Evolutionary conservation across 441 rosid species (phyloP).

Genomic region (Pelargonium exstipulatum): DNA sequence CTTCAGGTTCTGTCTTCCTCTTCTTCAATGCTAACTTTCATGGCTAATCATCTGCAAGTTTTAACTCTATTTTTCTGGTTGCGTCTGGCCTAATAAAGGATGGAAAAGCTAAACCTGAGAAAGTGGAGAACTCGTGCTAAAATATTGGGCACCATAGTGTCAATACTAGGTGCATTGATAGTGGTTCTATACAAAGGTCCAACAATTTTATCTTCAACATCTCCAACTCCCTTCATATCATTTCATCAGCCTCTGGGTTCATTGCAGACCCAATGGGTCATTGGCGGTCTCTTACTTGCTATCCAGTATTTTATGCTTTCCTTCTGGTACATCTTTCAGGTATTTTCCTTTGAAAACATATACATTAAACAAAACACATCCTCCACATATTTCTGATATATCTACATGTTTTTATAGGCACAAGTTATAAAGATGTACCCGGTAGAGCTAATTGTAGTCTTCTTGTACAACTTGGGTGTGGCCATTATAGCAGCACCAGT

Average conservation of each 20-base stretch:
- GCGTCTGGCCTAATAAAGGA: conserved; percentile 29
- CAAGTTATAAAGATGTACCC: conserved; percentile 38
- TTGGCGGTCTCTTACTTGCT: conserved; percentile 53
- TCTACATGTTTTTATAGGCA: conserved; percentile 29
- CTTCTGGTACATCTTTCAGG: conserved; percentile 75
- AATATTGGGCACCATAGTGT: conserved; percentile 26
- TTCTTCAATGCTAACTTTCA: not conserved
- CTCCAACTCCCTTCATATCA: conserved; percentile 9
- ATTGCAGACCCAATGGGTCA: conserved; percentile 38
- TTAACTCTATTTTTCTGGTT: not conserved
- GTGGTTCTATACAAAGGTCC: conserved; percentile 29
- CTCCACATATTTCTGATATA: not conserved
- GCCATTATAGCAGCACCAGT: conserved; percentile 8
- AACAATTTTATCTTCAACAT: conserved; percentile 13
- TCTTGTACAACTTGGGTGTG: not conserved
- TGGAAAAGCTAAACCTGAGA: conserved; percentile 51
- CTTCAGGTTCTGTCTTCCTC: conserved; percentile 12
- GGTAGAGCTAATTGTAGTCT: conserved; percentile 3
- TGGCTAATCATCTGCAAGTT: not conserved
- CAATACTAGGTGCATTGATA: conserved; percentile 46
- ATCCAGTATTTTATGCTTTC: conserved; percentile 55
- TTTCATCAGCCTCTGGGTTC: not conserved
- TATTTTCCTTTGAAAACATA: conserved; percentile 12
- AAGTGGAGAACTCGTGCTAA: conserved; percentile 44
- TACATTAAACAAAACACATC: too few relatives aligned